phyloP scores from a whole-genome alignment of 768 basidiomycete species.

The Pilatotrama ljubarskyi region DNA sequence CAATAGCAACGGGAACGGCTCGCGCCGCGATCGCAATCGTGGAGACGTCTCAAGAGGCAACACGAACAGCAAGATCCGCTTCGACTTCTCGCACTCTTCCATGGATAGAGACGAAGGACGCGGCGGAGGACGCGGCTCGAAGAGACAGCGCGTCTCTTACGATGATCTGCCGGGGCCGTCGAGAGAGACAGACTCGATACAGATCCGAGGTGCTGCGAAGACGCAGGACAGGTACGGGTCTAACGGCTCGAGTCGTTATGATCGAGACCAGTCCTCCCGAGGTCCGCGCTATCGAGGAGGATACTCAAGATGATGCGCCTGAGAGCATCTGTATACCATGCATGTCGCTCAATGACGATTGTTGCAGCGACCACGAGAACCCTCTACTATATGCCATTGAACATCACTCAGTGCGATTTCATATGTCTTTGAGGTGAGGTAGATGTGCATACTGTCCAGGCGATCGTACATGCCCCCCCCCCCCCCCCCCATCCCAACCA shows the following conservation, averaged over 20 bases:
- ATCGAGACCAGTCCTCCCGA: conserved; percentile 21
- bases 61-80: conserved; percentile 23
- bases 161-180: conserved; percentile 25
- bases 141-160: conserved; percentile 11
- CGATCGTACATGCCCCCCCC: too few species aligned
- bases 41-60: conserved; percentile 15
- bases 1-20: conserved; percentile 1
- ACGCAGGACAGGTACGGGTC: conserved; percentile 20
- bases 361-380: too few species aligned
- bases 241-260: conserved; percentile 10
- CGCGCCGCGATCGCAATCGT: neutral
- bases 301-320: conserved; percentile 27
- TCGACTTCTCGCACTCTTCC: conserved; percentile 16
- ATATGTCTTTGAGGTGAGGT: too few species aligned
- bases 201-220: conserved; percentile 26
- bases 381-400: too few species aligned
- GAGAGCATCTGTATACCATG: neutral
- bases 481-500: too few species aligned
- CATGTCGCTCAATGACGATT: too few species aligned
- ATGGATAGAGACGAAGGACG: conserved; percentile 1
- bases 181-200: conserved; percentile 31
- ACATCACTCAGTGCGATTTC: too few species aligned
- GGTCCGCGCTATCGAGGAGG: conserved; percentile 36
- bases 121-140: conserved; percentile 12
- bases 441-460: too few species aligned